Conservation (phyloP, 2,329 filamentous ascomycete species). For the Chaetoscypha palmicola region DNA sequence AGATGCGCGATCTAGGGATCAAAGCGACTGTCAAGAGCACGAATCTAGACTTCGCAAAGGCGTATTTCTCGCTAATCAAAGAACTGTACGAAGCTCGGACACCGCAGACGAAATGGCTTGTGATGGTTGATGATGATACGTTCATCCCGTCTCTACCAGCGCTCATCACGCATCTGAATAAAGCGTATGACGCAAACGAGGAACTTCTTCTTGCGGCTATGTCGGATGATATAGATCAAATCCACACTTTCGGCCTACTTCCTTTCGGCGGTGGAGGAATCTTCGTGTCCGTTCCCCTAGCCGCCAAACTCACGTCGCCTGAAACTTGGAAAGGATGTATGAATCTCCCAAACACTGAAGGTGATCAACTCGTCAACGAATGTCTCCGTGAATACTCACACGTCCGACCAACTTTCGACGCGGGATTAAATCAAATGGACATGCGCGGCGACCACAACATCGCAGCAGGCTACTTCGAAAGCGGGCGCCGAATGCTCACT, state of each 20-base stretch:
- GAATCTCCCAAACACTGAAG: slow-evolving; percentile 12
- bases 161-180: slow-evolving; percentile 18
- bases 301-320: slow-evolving; percentile 9
- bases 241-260: slow-evolving; percentile 19
- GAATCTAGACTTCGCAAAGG: slow-evolving; percentile 10
- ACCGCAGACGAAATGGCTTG: slow-evolving; percentile 23
- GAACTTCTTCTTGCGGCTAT: slow-evolving; percentile 18
- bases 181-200: slow-evolving; percentile 15
- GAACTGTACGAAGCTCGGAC: slow-evolving; percentile 21
- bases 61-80: slow-evolving; percentile 25
- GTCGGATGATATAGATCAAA: slow-evolving; percentile 21
- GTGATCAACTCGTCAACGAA: slow-evolving; percentile 22
- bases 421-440: slow-evolving; percentile 25
- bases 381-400: slow-evolving; percentile 18
- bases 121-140: slow-evolving; percentile 27
- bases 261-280: slow-evolving; percentile 27
- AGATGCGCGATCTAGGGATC: slow-evolving; percentile 12
- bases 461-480: slow-evolving; percentile 22
- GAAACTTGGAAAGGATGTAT: slow-evolving; percentile 19
- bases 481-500: slow-evolving; percentile 20
- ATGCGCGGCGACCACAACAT: slow-evolving; percentile 16
- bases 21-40: slow-evolving; percentile 15
- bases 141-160: slow-evolving; percentile 24
- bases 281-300: slow-evolving; percentile 24
- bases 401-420: slow-evolving; percentile 19